Conservation (phyloP, 2,329 filamentous ascomycete genomes). For the Fusarium lyarnte region DNA sequence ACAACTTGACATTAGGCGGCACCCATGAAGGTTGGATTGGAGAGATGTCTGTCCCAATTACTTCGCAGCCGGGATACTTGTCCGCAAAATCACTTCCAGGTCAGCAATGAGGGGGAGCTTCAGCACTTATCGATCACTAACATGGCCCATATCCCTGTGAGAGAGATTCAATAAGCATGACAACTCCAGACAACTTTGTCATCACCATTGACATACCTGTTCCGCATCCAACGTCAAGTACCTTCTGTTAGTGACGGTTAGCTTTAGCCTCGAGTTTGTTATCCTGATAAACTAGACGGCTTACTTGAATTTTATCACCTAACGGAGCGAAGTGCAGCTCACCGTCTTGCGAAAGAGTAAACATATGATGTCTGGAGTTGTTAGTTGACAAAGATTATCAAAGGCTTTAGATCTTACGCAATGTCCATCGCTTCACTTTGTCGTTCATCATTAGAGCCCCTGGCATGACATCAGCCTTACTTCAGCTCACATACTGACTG, state of each 20-base stretch:
- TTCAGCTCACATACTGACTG: rapidly evolving
- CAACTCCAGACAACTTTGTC: neutral
- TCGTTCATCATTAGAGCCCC: slow-evolving; percentile 18
- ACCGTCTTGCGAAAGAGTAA: slow-evolving; percentile 9
- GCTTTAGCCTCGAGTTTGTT: neutral
- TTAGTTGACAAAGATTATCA: neutral
- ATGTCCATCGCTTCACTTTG: slow-evolving; percentile 20
- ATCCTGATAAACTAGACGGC: rapidly evolving
- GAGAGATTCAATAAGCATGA: neutral
- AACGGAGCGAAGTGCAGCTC: slow-evolving; percentile 10
- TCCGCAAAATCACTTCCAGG: slow-evolving; percentile 29
- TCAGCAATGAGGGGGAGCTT: neutral
- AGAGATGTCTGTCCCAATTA: slow-evolving; percentile 30
- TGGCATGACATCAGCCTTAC: neutral
- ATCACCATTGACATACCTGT: neutral
- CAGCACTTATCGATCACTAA: neutral
- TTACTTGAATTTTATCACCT: neutral
- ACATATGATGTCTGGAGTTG: slow-evolving; percentile 3
- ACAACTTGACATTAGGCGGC: slow-evolving; percentile 32
- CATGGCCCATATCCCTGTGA: slow-evolving; percentile 31
- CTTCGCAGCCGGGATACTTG: slow-evolving; percentile 24
- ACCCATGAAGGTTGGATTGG: slow-evolving; percentile 33
- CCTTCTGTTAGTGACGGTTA: neutral
- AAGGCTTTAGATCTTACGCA: neutral
- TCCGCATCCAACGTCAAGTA: slow-evolving; percentile 19